Percentiles rank a stretch among this genome's conserved stretches.
Evolutionary conservation across 257 asterid species (phyloP).

Genomic region (Cordia subcordata): DNA sequence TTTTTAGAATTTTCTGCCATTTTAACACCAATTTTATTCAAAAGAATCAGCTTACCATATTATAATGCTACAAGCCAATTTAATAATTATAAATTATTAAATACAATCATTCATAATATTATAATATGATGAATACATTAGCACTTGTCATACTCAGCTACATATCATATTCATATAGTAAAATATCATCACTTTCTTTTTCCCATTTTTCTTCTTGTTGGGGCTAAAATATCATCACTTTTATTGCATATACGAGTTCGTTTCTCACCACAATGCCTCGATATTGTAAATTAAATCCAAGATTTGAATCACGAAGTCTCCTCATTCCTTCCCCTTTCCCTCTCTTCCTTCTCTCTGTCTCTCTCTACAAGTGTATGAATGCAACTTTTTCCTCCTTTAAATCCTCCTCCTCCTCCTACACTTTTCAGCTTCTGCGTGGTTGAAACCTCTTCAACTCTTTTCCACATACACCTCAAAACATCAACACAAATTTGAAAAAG

Average conservation of each 20-base stretch:
- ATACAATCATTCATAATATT: too few relatives aligned
- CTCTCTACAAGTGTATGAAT: conserved; percentile 11
- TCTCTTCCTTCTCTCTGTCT: conserved; percentile 14
- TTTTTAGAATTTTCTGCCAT: too few relatives aligned
- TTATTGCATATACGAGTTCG: neutral
- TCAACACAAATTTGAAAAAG: conserved; percentile 12
- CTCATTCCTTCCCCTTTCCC: conserved; percentile 1
- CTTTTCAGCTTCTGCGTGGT: conserved; percentile 10
- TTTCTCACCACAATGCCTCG: conserved; percentile 43
- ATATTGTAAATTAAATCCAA: conserved; percentile 28
- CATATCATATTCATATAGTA: too few relatives aligned
- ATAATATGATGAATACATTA: too few relatives aligned
- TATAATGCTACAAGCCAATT: too few relatives aligned
- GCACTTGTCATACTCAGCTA: too few relatives aligned
- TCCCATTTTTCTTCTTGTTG: too few relatives aligned
- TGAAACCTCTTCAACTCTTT: conserved; percentile 37
- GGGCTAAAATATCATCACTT: too few relatives aligned
- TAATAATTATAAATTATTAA: too few relatives aligned
- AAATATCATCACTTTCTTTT: too few relatives aligned
- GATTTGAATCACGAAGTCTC: conserved; percentile 34
- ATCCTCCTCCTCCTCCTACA: conserved; percentile 16
- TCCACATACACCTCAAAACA: conserved; percentile 11
- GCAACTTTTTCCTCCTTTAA: conserved; percentile 20
- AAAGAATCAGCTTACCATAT: too few relatives aligned
- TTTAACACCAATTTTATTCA: too few relatives aligned